Conservation (phyloP, 2,329 filamentous ascomycete species). For the Piedraia hortae region DNA sequence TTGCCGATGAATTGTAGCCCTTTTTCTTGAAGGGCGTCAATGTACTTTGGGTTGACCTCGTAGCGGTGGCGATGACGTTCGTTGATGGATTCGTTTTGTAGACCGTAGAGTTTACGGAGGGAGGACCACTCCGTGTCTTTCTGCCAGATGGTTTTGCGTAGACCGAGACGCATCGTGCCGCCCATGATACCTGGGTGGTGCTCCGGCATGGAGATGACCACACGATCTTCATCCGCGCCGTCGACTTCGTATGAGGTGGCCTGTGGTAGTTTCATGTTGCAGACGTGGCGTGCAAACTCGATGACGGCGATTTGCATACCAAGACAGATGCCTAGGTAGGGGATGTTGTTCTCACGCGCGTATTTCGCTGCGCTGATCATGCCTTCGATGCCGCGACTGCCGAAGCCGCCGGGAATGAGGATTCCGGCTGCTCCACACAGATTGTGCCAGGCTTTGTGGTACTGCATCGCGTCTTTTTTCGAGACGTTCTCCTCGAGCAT, state of each 20-base stretch:
- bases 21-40: slow-evolving; percentile 36
- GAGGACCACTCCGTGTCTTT: slow-evolving; percentile 48
- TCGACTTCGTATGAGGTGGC: slow-evolving; percentile 31
- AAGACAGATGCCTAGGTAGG: slow-evolving; percentile 72
- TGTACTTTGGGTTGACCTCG: slow-evolving; percentile 61
- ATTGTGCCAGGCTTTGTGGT: slow-evolving; percentile 54
- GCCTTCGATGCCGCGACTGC: slow-evolving; percentile 54
- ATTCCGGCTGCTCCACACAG: slow-evolving; percentile 44
- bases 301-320: slow-evolving; percentile 86
- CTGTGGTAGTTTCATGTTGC: slow-evolving; percentile 25
- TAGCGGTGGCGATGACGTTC: slow-evolving; percentile 77
- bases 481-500: slow-evolving; percentile 45
- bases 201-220: slow-evolving; percentile 86
- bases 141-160: slow-evolving; percentile 50
- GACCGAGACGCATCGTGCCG: slow-evolving; percentile 66
- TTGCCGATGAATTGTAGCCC: slow-evolving; percentile 56
- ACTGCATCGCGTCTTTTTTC: slow-evolving; percentile 37
- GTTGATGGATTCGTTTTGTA: slow-evolving; percentile 16
- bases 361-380: slow-evolving; percentile 76
- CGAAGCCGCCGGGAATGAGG: slow-evolving; percentile 54
- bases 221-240: slow-evolving; percentile 32
- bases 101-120: slow-evolving; percentile 46
- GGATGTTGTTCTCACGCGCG: slow-evolving; percentile 55
- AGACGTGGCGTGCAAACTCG: slow-evolving; percentile 56
- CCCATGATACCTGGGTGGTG: slow-evolving; percentile 49